phyloP scores from a whole-genome alignment of 2,329 filamentous ascomycete species.

The Colletotrichum cereale region DNA sequence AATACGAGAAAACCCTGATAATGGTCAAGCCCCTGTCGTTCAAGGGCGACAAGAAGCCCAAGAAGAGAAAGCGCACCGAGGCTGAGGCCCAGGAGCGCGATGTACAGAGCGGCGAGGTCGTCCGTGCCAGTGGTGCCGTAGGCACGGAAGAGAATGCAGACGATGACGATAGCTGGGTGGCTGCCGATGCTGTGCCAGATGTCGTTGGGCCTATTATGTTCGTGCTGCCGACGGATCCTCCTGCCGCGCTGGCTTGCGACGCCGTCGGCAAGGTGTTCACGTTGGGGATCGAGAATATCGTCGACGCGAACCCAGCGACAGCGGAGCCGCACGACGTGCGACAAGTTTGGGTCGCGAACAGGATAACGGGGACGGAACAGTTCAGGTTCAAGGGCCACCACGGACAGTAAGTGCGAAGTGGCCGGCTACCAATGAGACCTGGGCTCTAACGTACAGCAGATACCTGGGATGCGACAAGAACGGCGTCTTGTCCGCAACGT shows the following conservation, averaged over 20 bases:
- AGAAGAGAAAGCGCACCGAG: constrained; percentile 85
- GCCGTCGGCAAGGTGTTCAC: constrained; percentile 88
- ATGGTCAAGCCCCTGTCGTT: constrained; percentile 95
- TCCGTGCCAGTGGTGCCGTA: constrained; percentile 38
- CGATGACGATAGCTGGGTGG: constrained; percentile 91
- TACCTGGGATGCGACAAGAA: constrained; percentile 90
- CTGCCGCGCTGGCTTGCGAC: constrained; percentile 86
- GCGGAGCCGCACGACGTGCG: constrained; percentile 96
- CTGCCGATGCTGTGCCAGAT: constrained; percentile 80
- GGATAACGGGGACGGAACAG: constrained; percentile 82
- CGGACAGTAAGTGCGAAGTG: constrained; percentile 71
- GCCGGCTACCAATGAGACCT: background rate
- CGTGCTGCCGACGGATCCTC: constrained; percentile 80
- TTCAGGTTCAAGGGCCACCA: constrained; percentile 92
- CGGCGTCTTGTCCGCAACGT: constrained; percentile 80
- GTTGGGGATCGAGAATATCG: constrained; percentile 85
- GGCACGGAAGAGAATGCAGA: constrained; percentile 53
- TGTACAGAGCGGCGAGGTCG: constrained; percentile 47
- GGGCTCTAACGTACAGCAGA: constrained; percentile 55
- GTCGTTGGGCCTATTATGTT: constrained; percentile 86
- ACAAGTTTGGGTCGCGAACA: constrained; percentile 94
- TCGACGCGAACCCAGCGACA: constrained; percentile 84
- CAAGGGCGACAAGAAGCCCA: constrained; percentile 96
- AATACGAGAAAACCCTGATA: constrained; percentile 29
- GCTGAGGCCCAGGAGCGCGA: constrained; percentile 54